These are phyloP conservation scores for Mrakia gelida DNA, from an alignment of 768 basidiomycete species.

Conservation along the genomic window DNA sequence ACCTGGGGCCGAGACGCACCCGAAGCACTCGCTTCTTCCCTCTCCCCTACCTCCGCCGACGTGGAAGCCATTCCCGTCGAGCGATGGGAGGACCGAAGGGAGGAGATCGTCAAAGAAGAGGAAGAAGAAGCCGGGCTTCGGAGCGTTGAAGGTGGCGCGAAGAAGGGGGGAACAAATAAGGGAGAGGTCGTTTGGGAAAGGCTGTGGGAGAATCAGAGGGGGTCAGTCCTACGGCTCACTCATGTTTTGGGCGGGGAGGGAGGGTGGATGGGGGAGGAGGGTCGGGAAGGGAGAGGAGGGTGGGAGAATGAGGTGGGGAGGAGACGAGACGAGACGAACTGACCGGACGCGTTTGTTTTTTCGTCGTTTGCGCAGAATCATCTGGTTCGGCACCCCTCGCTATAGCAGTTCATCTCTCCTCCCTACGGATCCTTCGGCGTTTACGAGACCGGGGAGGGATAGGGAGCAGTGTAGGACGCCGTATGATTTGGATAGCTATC, in stretches of 20 bases:
- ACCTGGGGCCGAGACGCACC: neutral
- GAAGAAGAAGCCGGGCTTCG: neutral
- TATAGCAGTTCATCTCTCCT: conserved; percentile 14
- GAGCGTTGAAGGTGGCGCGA: too few species aligned
- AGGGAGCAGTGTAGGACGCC: conserved; percentile 25
- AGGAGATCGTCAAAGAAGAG: neutral
- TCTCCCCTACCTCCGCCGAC: neutral
- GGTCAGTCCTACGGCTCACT: neutral
- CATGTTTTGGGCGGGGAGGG: too few species aligned
- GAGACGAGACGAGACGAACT: neutral
- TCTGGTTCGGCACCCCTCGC: conserved; percentile 28
- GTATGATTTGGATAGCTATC: conserved; percentile 21
- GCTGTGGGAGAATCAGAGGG: conserved; percentile 31
- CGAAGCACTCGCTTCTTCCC: neutral
- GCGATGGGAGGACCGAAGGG: neutral
- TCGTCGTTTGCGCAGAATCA: neutral
- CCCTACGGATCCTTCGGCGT: conserved; percentile 23
- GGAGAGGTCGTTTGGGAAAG: conserved; percentile 30
- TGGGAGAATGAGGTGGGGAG: too few species aligned
- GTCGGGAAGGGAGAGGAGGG: too few species aligned
- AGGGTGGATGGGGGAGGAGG: too few species aligned
- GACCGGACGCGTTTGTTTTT: neutral
- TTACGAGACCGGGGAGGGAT: conserved; percentile 20
- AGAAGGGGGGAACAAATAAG: neutral
- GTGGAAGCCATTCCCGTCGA: neutral